These are phyloP conservation scores for Pelargonium nanum DNA, from an alignment of 345 rosid genomes.

Conservation along the genomic window DNA sequence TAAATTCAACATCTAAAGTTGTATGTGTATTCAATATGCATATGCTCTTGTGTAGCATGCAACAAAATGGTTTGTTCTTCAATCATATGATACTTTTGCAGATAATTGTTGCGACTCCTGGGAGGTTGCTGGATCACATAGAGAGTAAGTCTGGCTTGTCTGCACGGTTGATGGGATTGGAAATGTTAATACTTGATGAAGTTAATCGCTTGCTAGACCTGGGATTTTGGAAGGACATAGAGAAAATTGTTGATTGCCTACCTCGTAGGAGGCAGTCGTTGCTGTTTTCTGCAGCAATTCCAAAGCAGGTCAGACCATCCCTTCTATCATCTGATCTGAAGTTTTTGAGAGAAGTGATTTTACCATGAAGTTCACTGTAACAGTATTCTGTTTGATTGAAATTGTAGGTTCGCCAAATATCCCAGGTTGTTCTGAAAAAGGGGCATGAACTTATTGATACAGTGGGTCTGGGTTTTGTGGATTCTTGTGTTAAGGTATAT, in stretches of 20 bases:
- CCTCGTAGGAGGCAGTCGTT: constrained; percentile 83
- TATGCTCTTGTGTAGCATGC: too few species aligned
- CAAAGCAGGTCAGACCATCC: constrained; percentile 78
- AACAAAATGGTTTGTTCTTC: constrained; percentile 6
- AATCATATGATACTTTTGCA: constrained; percentile 19
- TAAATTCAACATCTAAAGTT: too few species aligned
- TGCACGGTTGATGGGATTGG: constrained; percentile 72
- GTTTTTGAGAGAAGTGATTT: not conserved
- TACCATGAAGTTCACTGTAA: constrained; percentile 1
- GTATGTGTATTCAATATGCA: too few species aligned
- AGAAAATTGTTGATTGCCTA: constrained; percentile 77
- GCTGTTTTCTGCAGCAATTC: constrained; percentile 84
- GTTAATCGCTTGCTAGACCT: constrained; percentile 87
- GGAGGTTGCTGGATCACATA: constrained; percentile 84
- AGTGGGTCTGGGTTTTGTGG: constrained; percentile 61
- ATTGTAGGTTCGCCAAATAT: constrained; percentile 73
- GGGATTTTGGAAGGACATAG: constrained; percentile 92
- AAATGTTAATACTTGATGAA: constrained; percentile 89
- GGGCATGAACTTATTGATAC: constrained; percentile 74
- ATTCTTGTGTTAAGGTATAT: constrained; percentile 84
- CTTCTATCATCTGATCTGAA: constrained; percentile 6
- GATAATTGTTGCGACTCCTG: constrained; percentile 96
- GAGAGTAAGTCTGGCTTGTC: constrained; percentile 79
- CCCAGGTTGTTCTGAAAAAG: constrained; percentile 85
- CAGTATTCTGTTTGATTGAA: constrained; percentile 2